Base-by-base conservation (phyloP, 768 basidiomycete species). In the Termitomyces sp. region DNA sequence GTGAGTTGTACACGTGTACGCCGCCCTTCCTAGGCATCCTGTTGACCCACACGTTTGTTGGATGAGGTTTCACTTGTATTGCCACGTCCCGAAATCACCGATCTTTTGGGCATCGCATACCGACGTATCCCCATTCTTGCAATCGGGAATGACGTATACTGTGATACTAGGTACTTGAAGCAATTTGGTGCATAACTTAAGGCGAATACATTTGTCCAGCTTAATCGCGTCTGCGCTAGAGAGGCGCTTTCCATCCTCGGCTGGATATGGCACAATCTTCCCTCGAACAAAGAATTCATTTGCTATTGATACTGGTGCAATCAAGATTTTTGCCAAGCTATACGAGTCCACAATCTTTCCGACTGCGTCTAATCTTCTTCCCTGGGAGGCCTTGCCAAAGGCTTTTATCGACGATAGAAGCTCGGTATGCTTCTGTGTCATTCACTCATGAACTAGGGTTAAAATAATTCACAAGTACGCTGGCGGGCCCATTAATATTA, bases 131-230 rank as follows among this genome's bases (percentile, higher is more conserved):
- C 84, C 11, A 72, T 86, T 24, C 75, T 85, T 8, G 81, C 84
- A 9, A 81, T 86, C 46, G 84, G 84, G 15, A 81, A 80, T 63
- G 83, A 86, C 64, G 72, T 86, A 3, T 85, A 84, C 68, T 83
- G 81, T 65, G 84, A 85, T 67, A 84, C 81, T 12, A 77, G 72
- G 76, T 71, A 57, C 20, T 20, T 54, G 22, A 22, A 46, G 3
- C n/a, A 5, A 20, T 13, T 36, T 24, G 15, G n/a, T 54, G 31
- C 20, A 33, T 34, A 27, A 30, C 33, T 44, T 11, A 47, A 51
- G 6, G 49, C 9, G 18, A 30, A 12, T 27, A 9, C 30, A 13
- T 39, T n/a, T 22, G n/a, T 37, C 22, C 54, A 79, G 76, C 56
- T 71, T 85, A 62, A 84, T 85, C 52, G 76, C 75, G 13, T 66